Evolutionary conservation across 768 basidiomycete species (phyloP), one percentile per base, ranked within the genome.

Genomic region (Boletus bicolor): DNA sequence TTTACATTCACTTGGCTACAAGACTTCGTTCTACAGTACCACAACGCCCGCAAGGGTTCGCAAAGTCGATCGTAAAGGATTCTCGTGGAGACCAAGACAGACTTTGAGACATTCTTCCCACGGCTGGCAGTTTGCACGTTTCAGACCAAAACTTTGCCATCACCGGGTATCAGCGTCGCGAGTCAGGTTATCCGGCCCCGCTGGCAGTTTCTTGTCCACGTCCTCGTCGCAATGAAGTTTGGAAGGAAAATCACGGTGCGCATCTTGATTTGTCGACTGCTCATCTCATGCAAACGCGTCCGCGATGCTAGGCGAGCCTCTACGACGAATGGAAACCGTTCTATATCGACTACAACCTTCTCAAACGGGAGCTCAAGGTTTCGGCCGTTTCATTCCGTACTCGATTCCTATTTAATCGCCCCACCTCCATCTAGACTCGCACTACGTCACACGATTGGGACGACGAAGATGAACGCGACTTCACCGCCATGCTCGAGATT

Each of bases 321-420:
- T 97, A 95, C 73, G 81, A 79, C 61, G 94, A 93, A 79, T 97
- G 94, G 94, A 81, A 85, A 19, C 87, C 87, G 3, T 89, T 86
- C 65, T 98, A 98, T 68, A 80, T 98, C 54, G 84, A 94, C 74
- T 98, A 98, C 65, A 91, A 89, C 64, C 77, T 79, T 8, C 79
- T 98, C 43, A 98, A 98, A 73, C 89, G 90, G 52, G 87, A 91
- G 61, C 83, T 98, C 62, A 97, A 98, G 78, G 89, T 87, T 19
- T 42, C 57, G 67, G 58, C 7, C 42, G 19, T 51, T 44, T 21
- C 43, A 19, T 28, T 35, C 11, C 28, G 3, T 9, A 3, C 8
- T 38, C 19, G 17, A 17, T 34, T 15, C 19, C 8, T 44, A 0
- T 30, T 48, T 35, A 28, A 49, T 37, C 17, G 7, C 35, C 7